Evolutionary conservation across 179 eudicot species (phyloP), one percentile per base, ranked within the genome.

Genomic region (Beta lomatogona): DNA sequence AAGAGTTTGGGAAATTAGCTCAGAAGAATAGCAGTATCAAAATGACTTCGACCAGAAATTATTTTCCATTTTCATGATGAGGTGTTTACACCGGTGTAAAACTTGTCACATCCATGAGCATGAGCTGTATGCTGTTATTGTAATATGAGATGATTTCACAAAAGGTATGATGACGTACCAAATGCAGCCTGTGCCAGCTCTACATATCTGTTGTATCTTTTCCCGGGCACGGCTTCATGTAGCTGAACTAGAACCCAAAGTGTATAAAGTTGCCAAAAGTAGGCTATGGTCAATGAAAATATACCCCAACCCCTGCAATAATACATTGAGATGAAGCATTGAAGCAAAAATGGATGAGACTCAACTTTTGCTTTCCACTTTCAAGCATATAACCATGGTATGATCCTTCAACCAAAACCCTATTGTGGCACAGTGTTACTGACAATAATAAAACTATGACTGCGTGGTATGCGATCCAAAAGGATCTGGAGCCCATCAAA

Each of bases 151-250:
- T 36, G 41, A 36, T 36, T 36, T 36, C 2, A 36, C 41, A 36
- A 36, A 36, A 36, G 41, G 41, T 36, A 36, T 36, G 41, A 36
- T 36, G 41, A 36, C 92, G 85, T 78, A 95, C 99, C 99, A 79
- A 95, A 95, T 67, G 99, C 99, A 78, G 99, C 99, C 74, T 95
- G 94, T 46, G 99, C 97, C 58, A 95, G 92, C 85, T 95, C 99
- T 48, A 95, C 95, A 31, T 95, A 95, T 95, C 98, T 78, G 86
- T 95, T 95, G 89, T 95, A 93, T 79, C 99, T 82, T 88, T 92
- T 95, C 48, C 99, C 99, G 0, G 98, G 99, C 80, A 93, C 99
- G 75, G 98, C 99, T 88, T 95, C 99, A 85, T 95, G 99, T 22
- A 95, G 89, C 88, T 95, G 98, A 86, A 95, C 97, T 11, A 95